Evolutionary conservation across 305 asterid genomes (phyloP), one percentile per base, ranked within the genome.

Genomic region (Coffea humblotiana): DNA sequence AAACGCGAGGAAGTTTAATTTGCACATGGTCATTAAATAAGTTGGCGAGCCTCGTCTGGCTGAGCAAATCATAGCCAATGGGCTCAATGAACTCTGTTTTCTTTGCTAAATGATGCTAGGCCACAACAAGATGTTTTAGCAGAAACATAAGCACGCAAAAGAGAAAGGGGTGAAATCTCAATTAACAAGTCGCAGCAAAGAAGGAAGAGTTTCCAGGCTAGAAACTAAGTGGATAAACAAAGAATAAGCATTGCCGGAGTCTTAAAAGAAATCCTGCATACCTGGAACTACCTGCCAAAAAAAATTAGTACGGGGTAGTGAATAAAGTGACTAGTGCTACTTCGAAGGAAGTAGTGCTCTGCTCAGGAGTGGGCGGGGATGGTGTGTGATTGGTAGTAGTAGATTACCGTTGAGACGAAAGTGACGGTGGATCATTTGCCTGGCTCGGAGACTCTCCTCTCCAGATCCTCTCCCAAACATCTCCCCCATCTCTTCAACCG

Each of bases 401-500:
- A 23, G 6, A 35, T 70, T 82, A 94, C 98, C 99, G 65, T 94
- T 87, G 8, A 83, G 23, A 68, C 83, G 83, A 79, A 96, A 96
- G 91, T 96, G 99, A 76, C 82, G 43, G 16, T 66, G 89, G 82
- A 96, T 91, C 61, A 90, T 82, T 61, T 81, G 76, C 79, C 98
- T 90, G 64, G 85, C 93, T 83, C 93, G 79, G 43, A 91, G 86
- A 79, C 92, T 89, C 75, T 92, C 96, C 84, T 89, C 90, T 82
- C 48, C 45, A 79, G 87, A 92, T 35, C 94, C 92, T 74, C 85
- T 74, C 76, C 84, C 54, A 84, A 94, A 96, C 86, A 87, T 84
- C 86, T 88, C 86, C 3, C 98, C 98, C 98, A 96, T 96, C 83
- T 96, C 96, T 83, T 94, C 98, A 52, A 96, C 99, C 51, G 97